phyloP scores from a whole-genome alignment of 73 alveolate species.

The Paramecium caudatum region DNA sequence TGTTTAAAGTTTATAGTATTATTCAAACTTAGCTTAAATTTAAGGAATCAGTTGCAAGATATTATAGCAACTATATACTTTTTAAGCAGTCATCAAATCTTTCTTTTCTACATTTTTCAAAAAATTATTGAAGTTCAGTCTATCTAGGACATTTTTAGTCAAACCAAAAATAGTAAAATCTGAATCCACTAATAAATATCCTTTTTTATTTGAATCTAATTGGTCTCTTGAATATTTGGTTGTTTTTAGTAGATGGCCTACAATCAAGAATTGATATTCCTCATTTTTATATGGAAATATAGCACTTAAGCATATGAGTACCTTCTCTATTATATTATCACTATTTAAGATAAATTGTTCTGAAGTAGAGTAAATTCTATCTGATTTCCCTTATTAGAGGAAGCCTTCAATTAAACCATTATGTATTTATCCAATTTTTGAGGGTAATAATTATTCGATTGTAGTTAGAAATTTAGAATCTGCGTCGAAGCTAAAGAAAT shows the following conservation, averaged over 20 bases:
- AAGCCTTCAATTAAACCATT: constrained; percentile 22
- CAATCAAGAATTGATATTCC: not conserved
- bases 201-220: not conserved
- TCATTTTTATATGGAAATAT: not conserved
- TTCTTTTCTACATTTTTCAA: not conserved
- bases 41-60: not conserved
- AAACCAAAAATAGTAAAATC: constrained; percentile 17
- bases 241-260: not conserved
- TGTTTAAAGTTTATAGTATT: not conserved
- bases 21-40: not conserved
- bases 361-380: not conserved
- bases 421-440: constrained; percentile 7
- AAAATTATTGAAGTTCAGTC: not conserved
- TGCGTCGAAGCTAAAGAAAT: not conserved
- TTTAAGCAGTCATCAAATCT: not conserved
- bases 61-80: not conserved
- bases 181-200: constrained; percentile 18
- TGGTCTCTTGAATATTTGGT: not conserved
- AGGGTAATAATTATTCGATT: not conserved
- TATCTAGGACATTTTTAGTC: constrained; percentile 19
- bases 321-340: constrained; percentile 10
- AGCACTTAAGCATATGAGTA: not conserved
- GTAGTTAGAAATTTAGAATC: not conserved
- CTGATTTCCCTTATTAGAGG: not conserved
- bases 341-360: not conserved